phyloP scores from a whole-genome alignment of 305 asterid genomes.

The Ajuga reptans region DNA sequence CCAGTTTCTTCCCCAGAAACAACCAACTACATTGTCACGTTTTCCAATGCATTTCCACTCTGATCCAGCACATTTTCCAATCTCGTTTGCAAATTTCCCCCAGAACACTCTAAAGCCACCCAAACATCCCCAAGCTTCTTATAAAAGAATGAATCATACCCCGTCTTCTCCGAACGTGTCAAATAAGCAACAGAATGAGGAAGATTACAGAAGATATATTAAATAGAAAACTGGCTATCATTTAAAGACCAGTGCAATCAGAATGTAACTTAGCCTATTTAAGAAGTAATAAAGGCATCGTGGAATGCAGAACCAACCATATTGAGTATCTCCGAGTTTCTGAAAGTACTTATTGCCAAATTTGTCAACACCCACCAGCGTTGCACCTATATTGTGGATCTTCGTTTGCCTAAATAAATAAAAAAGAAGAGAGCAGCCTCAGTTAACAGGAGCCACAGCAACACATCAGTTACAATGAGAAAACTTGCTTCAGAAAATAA shows the following conservation, averaged over 20 bases:
- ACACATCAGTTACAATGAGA: background rate
- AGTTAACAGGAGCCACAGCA: background rate
- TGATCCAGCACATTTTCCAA: background rate
- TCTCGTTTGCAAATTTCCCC: background rate
- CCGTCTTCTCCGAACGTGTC: background rate
- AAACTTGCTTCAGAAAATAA: background rate
- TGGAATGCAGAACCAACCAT: slow-evolving; percentile 47
- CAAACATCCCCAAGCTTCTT: background rate
- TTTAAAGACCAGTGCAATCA: background rate
- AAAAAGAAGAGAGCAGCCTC: background rate
- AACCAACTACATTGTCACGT: background rate
- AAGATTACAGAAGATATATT: background rate
- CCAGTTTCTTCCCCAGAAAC: background rate
- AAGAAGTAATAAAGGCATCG: background rate
- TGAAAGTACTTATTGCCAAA: slow-evolving; percentile 89
- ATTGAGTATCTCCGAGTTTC: slow-evolving; percentile 78
- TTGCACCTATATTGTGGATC: slow-evolving; percentile 92
- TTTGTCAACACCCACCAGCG: slow-evolving; percentile 77
- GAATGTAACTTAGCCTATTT: background rate
- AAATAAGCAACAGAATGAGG: background rate
- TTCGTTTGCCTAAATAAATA: slow-evolving; percentile 63
- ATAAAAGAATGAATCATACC: background rate
- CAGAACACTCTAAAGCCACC: background rate
- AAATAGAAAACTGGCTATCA: background rate
- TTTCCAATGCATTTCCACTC: background rate